Base-by-base conservation (phyloP, 306 rosid species). In the Quillaja saponaria region DNA sequence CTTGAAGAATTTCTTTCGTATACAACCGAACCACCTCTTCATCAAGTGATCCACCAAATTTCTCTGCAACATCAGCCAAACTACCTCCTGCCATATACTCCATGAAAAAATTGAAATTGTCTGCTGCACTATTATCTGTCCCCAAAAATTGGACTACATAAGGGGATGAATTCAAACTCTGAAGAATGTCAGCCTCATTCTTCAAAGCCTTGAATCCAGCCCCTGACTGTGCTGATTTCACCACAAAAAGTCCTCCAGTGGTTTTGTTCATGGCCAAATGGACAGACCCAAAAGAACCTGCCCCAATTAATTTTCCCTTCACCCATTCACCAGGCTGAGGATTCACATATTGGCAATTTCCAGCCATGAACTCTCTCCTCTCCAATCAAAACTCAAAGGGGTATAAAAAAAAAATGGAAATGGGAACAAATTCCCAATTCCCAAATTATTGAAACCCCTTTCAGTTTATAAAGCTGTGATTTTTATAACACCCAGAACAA, bases 31-130 rank as follows among this genome's bases (percentile, higher is more conserved):
- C 58, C 20, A 86, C 80, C 18, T 69, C 79, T 66, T 86, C 95
- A 6, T 68, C 76, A 21, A 86, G 44, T 8, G 74, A 66, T 10
- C 95, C 90, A 2, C 90, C 90, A 60, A 86, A 86, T n/a, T 71
- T 74, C 17, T 66, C 49, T 0, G 78, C 64, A 64, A 81, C 63
- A 8, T 86, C 87, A 5, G 83, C 75, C 73, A 86, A 74, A 74
- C 80, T 86, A 19, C 90, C 90, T 1, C 90, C 87, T 0, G 68
- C 82, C 87, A 81, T 76, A 9, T 81, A 83, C 80, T 86, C 95
- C 85, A 86, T 78, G 13, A 83, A 81, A 16, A 86, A 79, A 59
- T 71, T 68, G 35, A 70, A 28, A 16, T 63, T 60, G 4, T 69
- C 72, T 18, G 18, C 72, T 18, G 18, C 45, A 6, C 61, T 75